Percentiles rank a stretch among this genome's conserved stretches.
Evolutionary conservation across 371 early-diverging fungal genomes (phyloP).

Genomic region (Zancudomyces culisetae): DNA sequence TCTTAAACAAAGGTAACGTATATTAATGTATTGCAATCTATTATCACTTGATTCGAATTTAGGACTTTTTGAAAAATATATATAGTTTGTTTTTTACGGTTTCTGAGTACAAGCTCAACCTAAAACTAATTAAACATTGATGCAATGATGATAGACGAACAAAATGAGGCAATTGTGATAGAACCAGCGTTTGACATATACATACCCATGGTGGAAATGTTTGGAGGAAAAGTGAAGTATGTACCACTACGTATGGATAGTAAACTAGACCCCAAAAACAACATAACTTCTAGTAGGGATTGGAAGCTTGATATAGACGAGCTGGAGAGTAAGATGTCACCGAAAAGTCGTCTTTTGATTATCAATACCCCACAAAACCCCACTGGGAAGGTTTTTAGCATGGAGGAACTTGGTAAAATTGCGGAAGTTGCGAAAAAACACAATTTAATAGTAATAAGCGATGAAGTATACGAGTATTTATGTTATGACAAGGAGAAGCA

Average conservation of each 20-base stretch:
- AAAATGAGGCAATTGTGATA: constrained; percentile 72
- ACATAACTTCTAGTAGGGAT: constrained; percentile 37
- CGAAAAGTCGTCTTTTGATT: constrained; percentile 68
- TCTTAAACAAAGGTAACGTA: background rate
- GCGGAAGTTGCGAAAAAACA: constrained; percentile 59
- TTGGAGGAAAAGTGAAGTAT: constrained; percentile 76
- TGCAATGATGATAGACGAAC: background rate
- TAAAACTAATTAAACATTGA: background rate
- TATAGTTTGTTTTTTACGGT: background rate
- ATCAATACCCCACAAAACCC: constrained; percentile 95
- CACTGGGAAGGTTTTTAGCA: constrained; percentile 66
- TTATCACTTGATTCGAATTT: background rate
- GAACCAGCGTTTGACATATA: constrained; percentile 92
- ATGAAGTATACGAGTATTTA: constrained; percentile 90
- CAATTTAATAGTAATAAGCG: constrained; percentile 74
- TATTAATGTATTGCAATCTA: background rate
- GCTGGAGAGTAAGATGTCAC: constrained; percentile 52
- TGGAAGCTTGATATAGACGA: constrained; percentile 77
- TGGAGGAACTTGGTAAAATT: constrained; percentile 58
- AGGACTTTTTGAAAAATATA: background rate
- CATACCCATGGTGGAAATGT: constrained; percentile 69
- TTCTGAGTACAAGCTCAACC: background rate
- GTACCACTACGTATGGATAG: constrained; percentile 43
- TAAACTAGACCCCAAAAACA: constrained; percentile 10
- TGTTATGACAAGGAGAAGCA: constrained; percentile 52